These are phyloP conservation scores for Colletotrichum sp. DNA, from an alignment of 2,329 filamentous ascomycete genomes.

Conservation along the genomic window DNA sequence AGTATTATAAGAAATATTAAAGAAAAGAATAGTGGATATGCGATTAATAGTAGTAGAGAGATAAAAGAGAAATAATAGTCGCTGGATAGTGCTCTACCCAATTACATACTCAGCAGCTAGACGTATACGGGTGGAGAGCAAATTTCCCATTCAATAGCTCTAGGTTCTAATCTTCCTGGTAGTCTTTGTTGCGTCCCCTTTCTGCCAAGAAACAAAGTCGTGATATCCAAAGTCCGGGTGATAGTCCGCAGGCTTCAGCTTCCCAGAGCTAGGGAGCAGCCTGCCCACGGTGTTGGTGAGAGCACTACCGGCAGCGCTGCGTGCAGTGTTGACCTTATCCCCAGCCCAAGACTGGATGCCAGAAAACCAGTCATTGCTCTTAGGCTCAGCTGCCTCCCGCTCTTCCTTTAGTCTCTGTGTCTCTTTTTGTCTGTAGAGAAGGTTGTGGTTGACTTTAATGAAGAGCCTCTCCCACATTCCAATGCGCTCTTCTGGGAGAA, in stretches of 20 bases:
- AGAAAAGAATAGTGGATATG: not conserved
- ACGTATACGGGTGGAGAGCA: not conserved
- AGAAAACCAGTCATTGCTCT: not conserved
- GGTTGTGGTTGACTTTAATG: slow-evolving; percentile 20
- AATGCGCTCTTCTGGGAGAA: slow-evolving; percentile 21
- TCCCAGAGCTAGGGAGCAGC: not conserved
- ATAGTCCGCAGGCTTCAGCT: not conserved
- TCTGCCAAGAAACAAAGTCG: slow-evolving; percentile 19
- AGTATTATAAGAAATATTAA: accelerated
- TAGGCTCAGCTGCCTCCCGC: not conserved
- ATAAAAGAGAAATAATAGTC: no score
- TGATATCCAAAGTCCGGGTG: slow-evolving; percentile 12
- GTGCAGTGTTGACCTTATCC: not conserved
- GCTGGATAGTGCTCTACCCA: no score
- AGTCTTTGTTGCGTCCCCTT: not conserved
- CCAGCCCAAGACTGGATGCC: not conserved
- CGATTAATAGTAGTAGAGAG: no score
- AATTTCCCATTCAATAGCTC: no score
- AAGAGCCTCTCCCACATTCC: slow-evolving; percentile 26
- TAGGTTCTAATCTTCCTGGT: not conserved
- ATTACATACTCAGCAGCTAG: not conserved
- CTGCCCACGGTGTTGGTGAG: not conserved
- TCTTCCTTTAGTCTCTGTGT: not conserved
- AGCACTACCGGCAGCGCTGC: not conserved
- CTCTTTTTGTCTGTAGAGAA: not conserved